Conservation (phyloP, 306 rosid species). For the Cotoneaster glaucophyllus region DNA sequence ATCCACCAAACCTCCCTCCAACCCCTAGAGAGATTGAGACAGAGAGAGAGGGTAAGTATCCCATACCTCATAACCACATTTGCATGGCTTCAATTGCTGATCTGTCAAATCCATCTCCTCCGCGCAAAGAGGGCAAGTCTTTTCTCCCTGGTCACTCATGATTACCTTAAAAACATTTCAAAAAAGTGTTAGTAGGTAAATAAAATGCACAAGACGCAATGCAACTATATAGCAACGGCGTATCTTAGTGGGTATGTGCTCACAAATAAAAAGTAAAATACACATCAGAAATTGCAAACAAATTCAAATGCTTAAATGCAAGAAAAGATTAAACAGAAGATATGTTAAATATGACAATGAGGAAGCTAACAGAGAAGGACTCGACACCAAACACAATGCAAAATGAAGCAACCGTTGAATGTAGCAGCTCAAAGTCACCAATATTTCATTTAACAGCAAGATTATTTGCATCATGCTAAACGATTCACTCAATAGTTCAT, state of each 20-base stretch:
- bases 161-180: slow-evolving; percentile 33
- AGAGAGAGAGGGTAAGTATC: background rate
- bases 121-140: slow-evolving; percentile 94
- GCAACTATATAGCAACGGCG: background rate
- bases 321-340: background rate
- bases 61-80: slow-evolving; percentile 87
- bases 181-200: background rate
- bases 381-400: background rate
- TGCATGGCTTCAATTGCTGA: slow-evolving; percentile 98
- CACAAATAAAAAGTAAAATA: background rate
- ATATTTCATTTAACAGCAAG: background rate
- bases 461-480: background rate
- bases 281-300: background rate
- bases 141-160: slow-evolving; percentile 97
- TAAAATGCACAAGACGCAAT: background rate
- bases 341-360: background rate
- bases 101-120: slow-evolving; percentile 99
- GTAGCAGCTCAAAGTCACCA: background rate
- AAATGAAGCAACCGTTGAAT: background rate
- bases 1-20: background rate
- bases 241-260: background rate
- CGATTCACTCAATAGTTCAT: background rate
- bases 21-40: background rate
- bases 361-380: background rate
- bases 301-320: background rate